Conservation (phyloP, 257 asterid species). For the Solanum lignicaule region DNA sequence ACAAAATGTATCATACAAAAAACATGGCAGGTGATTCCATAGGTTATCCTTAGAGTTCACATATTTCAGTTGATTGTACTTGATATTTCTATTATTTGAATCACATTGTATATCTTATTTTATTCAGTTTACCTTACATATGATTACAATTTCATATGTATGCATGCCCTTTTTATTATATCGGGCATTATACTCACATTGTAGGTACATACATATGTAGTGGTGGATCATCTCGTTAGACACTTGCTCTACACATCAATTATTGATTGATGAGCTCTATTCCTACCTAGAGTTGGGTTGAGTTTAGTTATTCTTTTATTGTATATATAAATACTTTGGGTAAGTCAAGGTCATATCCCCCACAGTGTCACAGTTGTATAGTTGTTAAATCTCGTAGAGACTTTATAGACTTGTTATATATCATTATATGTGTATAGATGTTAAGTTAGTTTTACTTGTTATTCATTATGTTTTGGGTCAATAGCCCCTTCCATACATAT, state of each 20-base stretch:
- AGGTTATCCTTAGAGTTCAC: neutral
- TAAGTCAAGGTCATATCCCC: neutral
- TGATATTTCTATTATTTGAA: too few relatives aligned
- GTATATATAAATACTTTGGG: neutral
- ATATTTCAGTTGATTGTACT: neutral
- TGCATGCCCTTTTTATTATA: too few relatives aligned
- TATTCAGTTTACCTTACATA: neutral
- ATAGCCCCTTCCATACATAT: neutral
- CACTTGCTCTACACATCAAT: neutral
- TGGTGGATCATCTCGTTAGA: neutral
- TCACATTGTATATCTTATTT: neutral
- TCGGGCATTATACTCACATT: neutral
- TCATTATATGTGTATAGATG: neutral
- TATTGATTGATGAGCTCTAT: neutral
- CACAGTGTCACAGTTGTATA: neutral
- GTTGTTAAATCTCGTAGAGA: neutral
- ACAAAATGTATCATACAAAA: too few relatives aligned
- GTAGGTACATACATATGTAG: neutral
- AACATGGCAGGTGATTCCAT: neutral
- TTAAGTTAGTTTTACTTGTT: too few relatives aligned
- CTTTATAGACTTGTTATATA: neutral
- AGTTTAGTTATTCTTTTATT: neutral
- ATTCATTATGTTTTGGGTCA: too few relatives aligned
- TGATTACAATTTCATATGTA: neutral
- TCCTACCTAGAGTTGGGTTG: neutral